These are phyloP conservation scores for Neonectria punicea DNA, from an alignment of 2,329 filamentous ascomycete genomes.

Conservation along the genomic window DNA sequence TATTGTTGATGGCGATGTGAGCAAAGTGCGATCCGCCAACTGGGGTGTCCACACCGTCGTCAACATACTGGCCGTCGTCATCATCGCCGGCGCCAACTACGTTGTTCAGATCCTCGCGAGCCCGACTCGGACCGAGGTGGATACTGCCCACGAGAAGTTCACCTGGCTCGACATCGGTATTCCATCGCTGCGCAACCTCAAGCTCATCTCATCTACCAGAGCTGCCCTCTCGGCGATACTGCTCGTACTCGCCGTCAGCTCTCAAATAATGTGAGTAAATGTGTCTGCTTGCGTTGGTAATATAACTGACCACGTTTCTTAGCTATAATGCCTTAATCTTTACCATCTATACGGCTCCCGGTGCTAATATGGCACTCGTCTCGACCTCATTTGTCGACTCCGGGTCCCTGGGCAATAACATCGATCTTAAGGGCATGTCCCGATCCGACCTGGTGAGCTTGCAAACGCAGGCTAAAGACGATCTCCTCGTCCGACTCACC, in stretches of 20 bases:
- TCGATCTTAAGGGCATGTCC: slow-evolving; percentile 21
- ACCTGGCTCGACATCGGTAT: slow-evolving; percentile 66
- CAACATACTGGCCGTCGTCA: slow-evolving; percentile 54
- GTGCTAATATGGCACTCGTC: slow-evolving; percentile 27
- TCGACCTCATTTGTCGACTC: slow-evolving; percentile 27
- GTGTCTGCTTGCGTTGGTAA: background rate
- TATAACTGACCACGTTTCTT: slow-evolving; percentile 7
- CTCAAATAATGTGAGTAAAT: slow-evolving; percentile 60
- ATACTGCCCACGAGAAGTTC: slow-evolving; percentile 56
- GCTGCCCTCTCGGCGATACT: slow-evolving; percentile 52
- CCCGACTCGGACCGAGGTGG: slow-evolving; percentile 61
- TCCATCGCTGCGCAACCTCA: slow-evolving; percentile 62
- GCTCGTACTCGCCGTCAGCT: slow-evolving; percentile 54
- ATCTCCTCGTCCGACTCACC: slow-evolving; percentile 21
- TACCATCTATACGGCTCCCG: slow-evolving; percentile 49
- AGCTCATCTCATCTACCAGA: slow-evolving; percentile 54
- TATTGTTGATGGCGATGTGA: slow-evolving; percentile 53
- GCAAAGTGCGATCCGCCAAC: slow-evolving; percentile 48
- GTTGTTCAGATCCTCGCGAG: slow-evolving; percentile 64
- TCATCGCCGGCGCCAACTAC: slow-evolving; percentile 63
- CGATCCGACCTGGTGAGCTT: slow-evolving; percentile 20
- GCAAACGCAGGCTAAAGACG: slow-evolving; percentile 23
- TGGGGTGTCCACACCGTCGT: slow-evolving; percentile 57
- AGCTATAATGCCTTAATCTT: slow-evolving; percentile 65
- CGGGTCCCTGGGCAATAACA: slow-evolving; percentile 11